phyloP scores from a whole-genome alignment of 208 protist genomes.

The Endotrypanum monterogeii region DNA sequence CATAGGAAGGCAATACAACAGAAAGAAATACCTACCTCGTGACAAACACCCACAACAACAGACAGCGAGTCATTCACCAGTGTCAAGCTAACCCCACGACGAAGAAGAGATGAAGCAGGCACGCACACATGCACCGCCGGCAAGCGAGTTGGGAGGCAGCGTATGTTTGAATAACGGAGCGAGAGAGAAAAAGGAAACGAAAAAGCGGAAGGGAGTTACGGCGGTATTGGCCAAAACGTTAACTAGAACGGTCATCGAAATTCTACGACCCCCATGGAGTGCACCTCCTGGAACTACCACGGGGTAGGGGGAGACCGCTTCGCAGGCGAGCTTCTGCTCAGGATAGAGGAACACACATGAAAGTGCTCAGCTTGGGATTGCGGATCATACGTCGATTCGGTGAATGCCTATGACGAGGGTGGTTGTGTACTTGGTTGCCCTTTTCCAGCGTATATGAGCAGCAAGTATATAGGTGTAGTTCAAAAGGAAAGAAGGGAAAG shows the following conservation, averaged over 20 bases:
- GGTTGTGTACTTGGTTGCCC: too few relatives aligned
- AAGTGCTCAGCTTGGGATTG: too few relatives aligned
- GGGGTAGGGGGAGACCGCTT: background rate
- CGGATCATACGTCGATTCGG: too few relatives aligned
- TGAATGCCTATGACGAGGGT: too few relatives aligned
- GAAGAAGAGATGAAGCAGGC: background rate
- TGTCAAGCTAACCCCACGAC: background rate
- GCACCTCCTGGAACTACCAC: background rate
- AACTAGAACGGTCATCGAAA: background rate
- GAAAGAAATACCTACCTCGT: background rate
- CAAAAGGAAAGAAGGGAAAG: too few relatives aligned
- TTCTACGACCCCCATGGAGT: background rate
- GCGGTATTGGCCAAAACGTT: background rate
- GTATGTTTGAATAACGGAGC: background rate
- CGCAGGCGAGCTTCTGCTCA: background rate
- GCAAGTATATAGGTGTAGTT: too few relatives aligned
- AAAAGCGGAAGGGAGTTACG: background rate
- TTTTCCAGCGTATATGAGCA: too few relatives aligned
- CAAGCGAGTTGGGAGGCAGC: background rate
- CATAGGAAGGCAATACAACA: background rate
- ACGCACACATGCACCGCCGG: background rate
- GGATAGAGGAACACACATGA: background rate
- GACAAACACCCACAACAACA: background rate
- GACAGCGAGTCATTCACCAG: background rate
- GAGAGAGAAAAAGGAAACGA: background rate